These are phyloP conservation scores for Eucalyptus coolabah DNA, from an alignment of 345 rosid species.

Conservation along the genomic window DNA sequence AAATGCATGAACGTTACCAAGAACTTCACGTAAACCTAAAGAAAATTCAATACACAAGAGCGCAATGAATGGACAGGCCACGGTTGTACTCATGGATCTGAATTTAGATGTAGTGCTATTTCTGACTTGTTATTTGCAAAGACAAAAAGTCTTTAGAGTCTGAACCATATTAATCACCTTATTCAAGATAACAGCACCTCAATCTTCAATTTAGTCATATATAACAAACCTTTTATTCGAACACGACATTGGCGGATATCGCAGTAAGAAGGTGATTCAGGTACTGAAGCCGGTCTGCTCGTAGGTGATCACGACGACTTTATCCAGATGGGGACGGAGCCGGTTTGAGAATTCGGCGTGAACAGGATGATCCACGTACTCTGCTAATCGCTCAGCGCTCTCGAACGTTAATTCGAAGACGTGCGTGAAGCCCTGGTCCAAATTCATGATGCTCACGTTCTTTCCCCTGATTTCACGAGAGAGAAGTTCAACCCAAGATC, in stretches of 20 bases:
- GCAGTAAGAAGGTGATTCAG: background rate
- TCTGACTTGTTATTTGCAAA: background rate
- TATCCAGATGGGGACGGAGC: slow-evolving; percentile 33
- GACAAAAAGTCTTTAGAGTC: background rate
- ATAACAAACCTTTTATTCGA: background rate
- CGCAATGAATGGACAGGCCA: background rate
- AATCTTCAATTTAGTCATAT: background rate
- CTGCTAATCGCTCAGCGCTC: slow-evolving; percentile 44
- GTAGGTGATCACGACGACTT: slow-evolving; percentile 54
- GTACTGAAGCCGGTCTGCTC: slow-evolving; percentile 26
- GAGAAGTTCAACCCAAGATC: background rate
- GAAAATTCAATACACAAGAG: background rate
- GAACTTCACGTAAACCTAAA: background rate
- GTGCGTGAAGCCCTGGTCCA: slow-evolving; percentile 84
- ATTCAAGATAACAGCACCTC: background rate
- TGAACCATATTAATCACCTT: background rate
- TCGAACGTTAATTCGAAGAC: slow-evolving; percentile 65
- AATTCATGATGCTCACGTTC: slow-evolving; percentile 61
- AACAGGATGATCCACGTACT: slow-evolving; percentile 52
- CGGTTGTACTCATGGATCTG: background rate
- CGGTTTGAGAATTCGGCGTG: slow-evolving; percentile 44
- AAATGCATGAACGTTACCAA: background rate
- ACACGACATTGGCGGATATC: background rate
- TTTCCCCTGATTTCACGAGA: slow-evolving; percentile 31
- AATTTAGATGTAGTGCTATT: background rate